Conservation (phyloP, 768 basidiomycete species). For the Amanita brunnescens region DNA sequence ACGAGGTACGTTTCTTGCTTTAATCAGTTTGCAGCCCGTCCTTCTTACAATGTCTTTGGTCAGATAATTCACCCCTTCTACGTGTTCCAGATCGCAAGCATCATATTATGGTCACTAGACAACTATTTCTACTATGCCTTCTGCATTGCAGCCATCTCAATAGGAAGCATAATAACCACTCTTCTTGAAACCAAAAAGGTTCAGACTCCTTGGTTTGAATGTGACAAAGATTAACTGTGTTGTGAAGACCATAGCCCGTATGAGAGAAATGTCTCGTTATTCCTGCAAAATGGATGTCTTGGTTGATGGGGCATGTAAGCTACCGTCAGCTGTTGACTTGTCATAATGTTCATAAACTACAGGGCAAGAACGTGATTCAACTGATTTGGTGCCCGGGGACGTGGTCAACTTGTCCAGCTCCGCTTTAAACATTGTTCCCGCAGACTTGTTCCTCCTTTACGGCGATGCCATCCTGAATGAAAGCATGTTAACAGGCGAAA, state of each 20-base stretch:
- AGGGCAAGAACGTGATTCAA: conserved; percentile 72
- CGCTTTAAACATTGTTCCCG: conserved; percentile 67
- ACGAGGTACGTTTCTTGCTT: conserved; percentile 52
- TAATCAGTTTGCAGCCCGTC: conserved; percentile 5
- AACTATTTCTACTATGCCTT: conserved; percentile 98
- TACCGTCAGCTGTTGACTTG: background rate
- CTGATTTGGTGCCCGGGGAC: conserved; percentile 84
- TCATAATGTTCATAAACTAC: conserved; percentile 4
- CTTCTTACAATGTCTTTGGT: background rate
- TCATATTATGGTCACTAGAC: conserved; percentile 89
- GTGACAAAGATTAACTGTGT: conserved; percentile 18
- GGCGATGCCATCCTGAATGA: conserved; percentile 98
- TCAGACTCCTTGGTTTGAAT: conserved; percentile 5
- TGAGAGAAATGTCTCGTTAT: conserved; percentile 95
- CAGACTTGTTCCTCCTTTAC: conserved; percentile 85
- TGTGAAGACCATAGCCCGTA: conserved; percentile 68
- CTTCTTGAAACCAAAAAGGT: conserved; percentile 90
- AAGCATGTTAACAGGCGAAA: conserved; percentile 98
- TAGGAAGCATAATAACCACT: conserved; percentile 76
- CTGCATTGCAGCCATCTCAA: conserved; percentile 88
- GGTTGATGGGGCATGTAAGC: conserved; percentile 64
- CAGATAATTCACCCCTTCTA: conserved; percentile 96
- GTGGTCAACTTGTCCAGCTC: conserved; percentile 82
- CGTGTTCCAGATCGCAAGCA: conserved; percentile 95
- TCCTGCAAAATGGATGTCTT: conserved; percentile 68